Evolutionary conservation across 129 eudicot species (phyloP).

Genomic region (Chrysanthemum lavandulifolium): DNA sequence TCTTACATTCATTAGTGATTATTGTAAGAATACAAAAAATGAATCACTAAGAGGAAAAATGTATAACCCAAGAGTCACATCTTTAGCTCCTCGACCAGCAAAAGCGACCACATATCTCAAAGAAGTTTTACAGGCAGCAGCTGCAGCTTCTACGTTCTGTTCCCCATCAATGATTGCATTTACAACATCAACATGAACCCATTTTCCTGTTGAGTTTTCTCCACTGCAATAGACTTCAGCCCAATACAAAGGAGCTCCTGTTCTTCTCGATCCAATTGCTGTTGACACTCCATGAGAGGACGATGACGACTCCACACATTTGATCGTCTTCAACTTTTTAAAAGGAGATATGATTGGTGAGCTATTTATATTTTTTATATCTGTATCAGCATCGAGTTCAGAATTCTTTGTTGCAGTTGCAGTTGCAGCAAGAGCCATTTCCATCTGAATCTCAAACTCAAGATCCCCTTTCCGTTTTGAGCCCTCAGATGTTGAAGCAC

Average conservation of each 20-base stretch:
- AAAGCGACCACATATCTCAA: slow-evolving; percentile 95
- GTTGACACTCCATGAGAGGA: slow-evolving; percentile 51
- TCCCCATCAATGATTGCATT: slow-evolving; percentile 86
- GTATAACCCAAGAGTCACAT: slow-evolving; percentile 92
- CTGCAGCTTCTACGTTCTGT: slow-evolving; percentile 84
- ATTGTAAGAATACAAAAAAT: neutral
- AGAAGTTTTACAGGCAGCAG: slow-evolving; percentile 78
- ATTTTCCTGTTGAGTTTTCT: slow-evolving; percentile 79
- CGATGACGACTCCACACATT: slow-evolving; percentile 36
- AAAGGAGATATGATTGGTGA: slow-evolving; percentile 28
- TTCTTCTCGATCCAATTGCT: slow-evolving; percentile 80
- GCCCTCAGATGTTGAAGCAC: slow-evolving; percentile 29
- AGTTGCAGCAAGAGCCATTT: slow-evolving; percentile 90
- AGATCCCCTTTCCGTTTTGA: slow-evolving; percentile 78
- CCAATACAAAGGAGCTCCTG: slow-evolving; percentile 90
- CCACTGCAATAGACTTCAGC: slow-evolving; percentile 82
- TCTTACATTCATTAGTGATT: neutral
- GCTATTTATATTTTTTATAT: slow-evolving; percentile 25
- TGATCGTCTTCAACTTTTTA: slow-evolving; percentile 46
- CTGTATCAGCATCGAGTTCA: slow-evolving; percentile 20
- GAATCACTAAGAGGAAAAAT: neutral
- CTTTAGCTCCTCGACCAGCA: slow-evolving; percentile 94
- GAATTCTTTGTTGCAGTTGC: slow-evolving; percentile 56
- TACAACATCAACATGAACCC: slow-evolving; percentile 93
- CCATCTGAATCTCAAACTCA: slow-evolving; percentile 84